Evolutionary conservation across 305 asterid genomes (phyloP).

Genomic region (Fraxinus paxiana): DNA sequence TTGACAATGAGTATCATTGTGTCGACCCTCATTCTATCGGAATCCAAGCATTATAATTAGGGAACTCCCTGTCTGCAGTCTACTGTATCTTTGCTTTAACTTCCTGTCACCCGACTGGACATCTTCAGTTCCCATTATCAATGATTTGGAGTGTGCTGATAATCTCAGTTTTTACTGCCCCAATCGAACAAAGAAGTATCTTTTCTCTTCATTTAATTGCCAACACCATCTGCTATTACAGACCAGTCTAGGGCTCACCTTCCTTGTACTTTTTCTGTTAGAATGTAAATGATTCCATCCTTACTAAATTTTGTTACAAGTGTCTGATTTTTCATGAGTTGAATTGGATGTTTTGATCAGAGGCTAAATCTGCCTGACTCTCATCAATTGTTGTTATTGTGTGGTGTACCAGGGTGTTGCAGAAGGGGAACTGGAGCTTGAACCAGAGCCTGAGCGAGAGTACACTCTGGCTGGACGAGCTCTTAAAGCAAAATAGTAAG

Average conservation of each 20-base stretch:
- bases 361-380: neutral
- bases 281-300: neutral
- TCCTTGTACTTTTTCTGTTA: neutral
- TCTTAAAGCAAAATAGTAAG: slow-evolving; percentile 80
- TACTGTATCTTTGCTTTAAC: neutral
- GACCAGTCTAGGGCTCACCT: neutral
- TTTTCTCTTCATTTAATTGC: neutral
- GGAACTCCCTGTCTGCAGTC: neutral
- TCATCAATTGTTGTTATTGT: slow-evolving; percentile 21
- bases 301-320: neutral
- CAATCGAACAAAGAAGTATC: neutral
- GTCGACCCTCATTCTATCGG: neutral
- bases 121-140: neutral
- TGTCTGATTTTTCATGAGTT: neutral
- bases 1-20: neutral
- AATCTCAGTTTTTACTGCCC: neutral
- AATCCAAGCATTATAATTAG: neutral
- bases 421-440: slow-evolving; percentile 66
- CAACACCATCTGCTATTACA: neutral
- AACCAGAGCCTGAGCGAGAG: slow-evolving; percentile 68
- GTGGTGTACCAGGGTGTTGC: slow-evolving; percentile 49
- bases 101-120: neutral
- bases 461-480: slow-evolving; percentile 81
- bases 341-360: neutral
- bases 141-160: neutral